Evolutionary conservation across 2,329 filamentous ascomycete genomes (phyloP), one percentile per base, ranked within the genome.

Genomic region (Botrytis paeoniae): DNA sequence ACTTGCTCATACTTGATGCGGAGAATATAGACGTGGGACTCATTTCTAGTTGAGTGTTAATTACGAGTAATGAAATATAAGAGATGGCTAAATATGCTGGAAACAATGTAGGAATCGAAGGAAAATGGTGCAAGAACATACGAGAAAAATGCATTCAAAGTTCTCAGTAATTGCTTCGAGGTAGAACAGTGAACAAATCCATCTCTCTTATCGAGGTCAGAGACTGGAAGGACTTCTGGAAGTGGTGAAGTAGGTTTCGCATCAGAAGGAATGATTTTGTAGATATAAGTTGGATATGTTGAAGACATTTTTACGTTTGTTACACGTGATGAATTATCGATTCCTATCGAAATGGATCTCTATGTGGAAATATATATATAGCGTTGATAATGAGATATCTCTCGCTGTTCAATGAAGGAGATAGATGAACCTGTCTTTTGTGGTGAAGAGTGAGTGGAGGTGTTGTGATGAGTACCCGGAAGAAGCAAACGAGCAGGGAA

Each of bases 231-330:
- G 18, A 71, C 74, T 20, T 61, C 29, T 0, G 78, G 79, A 22
- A 80, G 77, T 6, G 78, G 78, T 1, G 72, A 71, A 16, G 77
- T 72, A 14, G 77, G 77, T 41, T 75, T 16, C 3, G 76, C 73
- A 12, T 74, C 61, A 10, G 78, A 69, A 25, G 79, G 78, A 25
- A 80, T 72, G 74, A 80, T 80, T 64, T 80, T 80, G 75, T 80
- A 80, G 69, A 80, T 79, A 73, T 78, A 80, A 59, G 72, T 76
- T 62, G 78, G 79, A 8, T 73, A 71, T 35, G 72, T 69, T 54
- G 73, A 71, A 41, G 76, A n/a, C 76, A 76, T 78, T 63, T 69
- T 73, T 41, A 20, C 5, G 48, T 39, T 66, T 22, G 48, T 8
- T 54, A 1, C 25, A 57, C 64, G 64, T 29, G 45, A 48, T 48